Evolutionary conservation across 305 asterid genomes (phyloP).

Genomic region (Fraxinus angustifolia): DNA sequence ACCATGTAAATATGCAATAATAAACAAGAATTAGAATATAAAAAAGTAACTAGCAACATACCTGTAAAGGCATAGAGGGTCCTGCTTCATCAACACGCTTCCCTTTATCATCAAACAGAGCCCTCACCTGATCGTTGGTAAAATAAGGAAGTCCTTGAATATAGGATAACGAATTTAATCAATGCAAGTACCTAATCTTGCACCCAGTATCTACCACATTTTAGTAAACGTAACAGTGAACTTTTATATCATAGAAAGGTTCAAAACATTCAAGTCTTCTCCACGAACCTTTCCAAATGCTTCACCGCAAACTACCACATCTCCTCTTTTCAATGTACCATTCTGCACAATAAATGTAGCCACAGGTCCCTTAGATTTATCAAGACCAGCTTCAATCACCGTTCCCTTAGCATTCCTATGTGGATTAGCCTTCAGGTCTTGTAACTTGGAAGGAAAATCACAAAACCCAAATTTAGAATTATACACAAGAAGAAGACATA

Average conservation of each 20-base stretch:
- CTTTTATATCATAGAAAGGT: slow-evolving; percentile 13
- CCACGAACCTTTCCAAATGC: slow-evolving; percentile 94
- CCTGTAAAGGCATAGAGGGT: slow-evolving; percentile 97
- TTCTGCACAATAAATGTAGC: slow-evolving; percentile 95
- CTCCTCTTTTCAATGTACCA: slow-evolving; percentile 89
- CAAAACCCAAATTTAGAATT: slow-evolving; percentile 23
- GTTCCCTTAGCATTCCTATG: slow-evolving; percentile 91
- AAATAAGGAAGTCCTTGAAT: slow-evolving; percentile 23
- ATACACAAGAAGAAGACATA: slow-evolving; percentile 17
- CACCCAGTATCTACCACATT: not conserved
- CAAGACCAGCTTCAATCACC: slow-evolving; percentile 93
- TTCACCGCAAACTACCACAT: slow-evolving; percentile 87
- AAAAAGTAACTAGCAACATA: slow-evolving; percentile 20
- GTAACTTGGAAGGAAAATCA: slow-evolving; percentile 49
- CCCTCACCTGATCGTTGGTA: slow-evolving; percentile 68
- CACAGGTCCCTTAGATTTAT: slow-evolving; percentile 89
- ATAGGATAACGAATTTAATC: slow-evolving; percentile 19
- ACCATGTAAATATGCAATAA: not conserved
- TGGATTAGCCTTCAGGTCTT: slow-evolving; percentile 98
- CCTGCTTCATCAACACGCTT: slow-evolving; percentile 78
- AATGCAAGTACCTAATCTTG: slow-evolving; percentile 9
- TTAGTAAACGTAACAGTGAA: slow-evolving; percentile 2
- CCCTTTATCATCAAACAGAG: slow-evolving; percentile 86
- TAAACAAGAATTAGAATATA: not conserved
- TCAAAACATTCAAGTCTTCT: slow-evolving; percentile 23